Percentiles rank a stretch among this genome's conserved stretches.
These are phyloP conservation scores for Coemansia sp. DNA, from an alignment of 192 early-diverging fungal genomes.

Conservation along the genomic window DNA sequence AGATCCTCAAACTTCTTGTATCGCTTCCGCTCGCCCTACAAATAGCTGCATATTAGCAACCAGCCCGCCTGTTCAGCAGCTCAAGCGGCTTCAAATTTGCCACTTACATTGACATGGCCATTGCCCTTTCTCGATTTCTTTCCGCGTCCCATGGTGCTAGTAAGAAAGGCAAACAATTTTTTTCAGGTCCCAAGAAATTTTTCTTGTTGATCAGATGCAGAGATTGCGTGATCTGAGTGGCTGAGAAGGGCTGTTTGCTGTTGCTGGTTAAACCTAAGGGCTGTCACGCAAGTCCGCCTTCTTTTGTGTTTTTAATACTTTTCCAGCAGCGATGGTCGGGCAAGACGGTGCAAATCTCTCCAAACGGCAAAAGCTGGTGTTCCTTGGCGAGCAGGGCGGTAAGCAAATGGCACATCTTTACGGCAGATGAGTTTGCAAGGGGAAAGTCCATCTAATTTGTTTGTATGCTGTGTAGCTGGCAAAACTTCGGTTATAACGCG, in stretches of 20 bases:
- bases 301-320: no score
- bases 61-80: no score
- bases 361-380: constrained; percentile 97
- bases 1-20: constrained; percentile 49
- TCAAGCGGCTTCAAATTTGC: no score
- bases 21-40: constrained; percentile 33
- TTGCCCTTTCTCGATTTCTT: constrained; percentile 6
- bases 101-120: constrained; percentile 34
- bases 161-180: no score
- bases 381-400: constrained; percentile 99
- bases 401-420: constrained; percentile 17
- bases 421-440: no score
- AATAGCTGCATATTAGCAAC: neutral
- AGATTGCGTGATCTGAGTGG: no score
- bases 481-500: constrained; percentile 99
- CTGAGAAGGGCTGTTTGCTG: no score
- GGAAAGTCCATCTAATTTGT: neutral
- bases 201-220: no score
- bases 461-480: constrained; percentile 63
- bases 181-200: no score
- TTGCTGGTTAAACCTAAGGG: no score
- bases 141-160: neutral
- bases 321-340: constrained; percentile 20
- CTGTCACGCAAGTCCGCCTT: no score
- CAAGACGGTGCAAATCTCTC: constrained; percentile 60